A percentile compares a stretch with the other conserved stretches of the same genome.
These are phyloP conservation scores for Pseudophaeomoniella oleicola DNA, from an alignment of 2,329 filamentous ascomycete species.

Conservation along the genomic window DNA sequence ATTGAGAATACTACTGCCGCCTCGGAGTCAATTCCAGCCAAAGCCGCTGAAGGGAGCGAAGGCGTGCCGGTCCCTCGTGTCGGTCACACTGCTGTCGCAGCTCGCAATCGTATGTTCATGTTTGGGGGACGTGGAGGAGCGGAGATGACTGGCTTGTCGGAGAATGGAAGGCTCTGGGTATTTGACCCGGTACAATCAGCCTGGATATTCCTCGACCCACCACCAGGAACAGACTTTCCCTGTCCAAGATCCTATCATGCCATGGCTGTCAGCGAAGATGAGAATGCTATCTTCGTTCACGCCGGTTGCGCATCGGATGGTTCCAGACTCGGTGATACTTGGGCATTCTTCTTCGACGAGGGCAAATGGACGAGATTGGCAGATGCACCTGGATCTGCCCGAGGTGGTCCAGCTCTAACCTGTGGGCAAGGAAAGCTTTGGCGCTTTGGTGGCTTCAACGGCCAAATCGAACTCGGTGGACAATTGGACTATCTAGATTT, in stretches of 20 bases:
- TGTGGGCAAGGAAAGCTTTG: constrained; percentile 52
- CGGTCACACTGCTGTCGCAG: constrained; percentile 55
- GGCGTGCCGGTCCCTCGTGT: constrained; percentile 50
- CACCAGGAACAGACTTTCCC: constrained; percentile 25
- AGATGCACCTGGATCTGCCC: constrained; percentile 49
- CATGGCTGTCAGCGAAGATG: constrained; percentile 44
- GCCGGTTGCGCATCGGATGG: constrained; percentile 56
- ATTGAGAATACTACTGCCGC: constrained; percentile 32
- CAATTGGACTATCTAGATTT: constrained; percentile 38
- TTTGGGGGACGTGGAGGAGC: constrained; percentile 65
- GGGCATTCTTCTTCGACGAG: constrained; percentile 57
- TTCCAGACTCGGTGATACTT: constrained; percentile 50
- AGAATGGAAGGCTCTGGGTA: constrained; percentile 60
- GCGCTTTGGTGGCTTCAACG: constrained; percentile 70
- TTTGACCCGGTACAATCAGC: constrained; percentile 50
- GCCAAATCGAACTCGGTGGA: constrained; percentile 53
- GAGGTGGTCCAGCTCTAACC: constrained; percentile 55
- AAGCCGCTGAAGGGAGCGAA: constrained; percentile 18
- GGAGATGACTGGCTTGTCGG: constrained; percentile 57
- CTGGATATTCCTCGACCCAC: constrained; percentile 53
- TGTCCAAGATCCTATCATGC: constrained; percentile 55
- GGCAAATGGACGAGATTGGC: constrained; percentile 54
- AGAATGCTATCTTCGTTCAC: constrained; percentile 59
- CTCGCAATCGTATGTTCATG: constrained; percentile 59
- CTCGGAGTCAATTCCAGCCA: constrained; percentile 37